Evolutionary conservation across 306 rosid species (phyloP).

Genomic region (Benincasa hispida): DNA sequence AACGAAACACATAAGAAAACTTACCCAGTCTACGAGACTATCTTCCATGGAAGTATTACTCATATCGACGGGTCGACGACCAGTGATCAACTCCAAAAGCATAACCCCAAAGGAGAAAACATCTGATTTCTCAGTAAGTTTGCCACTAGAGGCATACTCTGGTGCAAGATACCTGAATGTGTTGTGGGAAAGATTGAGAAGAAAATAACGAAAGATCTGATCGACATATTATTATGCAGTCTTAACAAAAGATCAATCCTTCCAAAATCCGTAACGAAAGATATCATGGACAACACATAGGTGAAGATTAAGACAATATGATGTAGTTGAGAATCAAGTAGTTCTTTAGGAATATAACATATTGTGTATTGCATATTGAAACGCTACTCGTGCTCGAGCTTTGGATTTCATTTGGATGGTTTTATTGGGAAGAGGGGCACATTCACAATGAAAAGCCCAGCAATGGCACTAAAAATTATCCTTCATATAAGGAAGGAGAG

Average conservation of each 20-base stretch:
- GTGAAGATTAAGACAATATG: background rate
- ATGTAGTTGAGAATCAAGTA: background rate
- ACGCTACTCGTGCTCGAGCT: background rate
- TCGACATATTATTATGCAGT: background rate
- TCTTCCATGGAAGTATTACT: conserved; percentile 58
- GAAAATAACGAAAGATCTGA: background rate
- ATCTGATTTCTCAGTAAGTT: conserved; percentile 89
- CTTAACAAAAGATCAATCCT: background rate
- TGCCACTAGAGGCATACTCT: conserved; percentile 93
- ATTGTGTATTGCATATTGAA: background rate
- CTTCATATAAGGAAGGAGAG: background rate
- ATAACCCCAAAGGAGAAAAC: conserved; percentile 90
- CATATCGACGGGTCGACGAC: conserved; percentile 71
- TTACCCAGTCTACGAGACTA: conserved; percentile 94
- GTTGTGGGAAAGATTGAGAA: background rate
- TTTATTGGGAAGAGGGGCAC: background rate
- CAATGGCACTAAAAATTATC: background rate
- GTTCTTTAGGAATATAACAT: background rate
- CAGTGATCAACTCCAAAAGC: conserved; percentile 89
- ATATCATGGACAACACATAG: background rate
- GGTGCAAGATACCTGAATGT: conserved; percentile 79
- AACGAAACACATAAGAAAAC: conserved; percentile 6
- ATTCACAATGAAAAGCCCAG: background rate
- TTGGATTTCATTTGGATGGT: background rate
- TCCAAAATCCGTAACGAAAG: background rate